Conservation (phyloP, 768 basidiomycete species). For the Sporobolomyces roseus region DNA sequence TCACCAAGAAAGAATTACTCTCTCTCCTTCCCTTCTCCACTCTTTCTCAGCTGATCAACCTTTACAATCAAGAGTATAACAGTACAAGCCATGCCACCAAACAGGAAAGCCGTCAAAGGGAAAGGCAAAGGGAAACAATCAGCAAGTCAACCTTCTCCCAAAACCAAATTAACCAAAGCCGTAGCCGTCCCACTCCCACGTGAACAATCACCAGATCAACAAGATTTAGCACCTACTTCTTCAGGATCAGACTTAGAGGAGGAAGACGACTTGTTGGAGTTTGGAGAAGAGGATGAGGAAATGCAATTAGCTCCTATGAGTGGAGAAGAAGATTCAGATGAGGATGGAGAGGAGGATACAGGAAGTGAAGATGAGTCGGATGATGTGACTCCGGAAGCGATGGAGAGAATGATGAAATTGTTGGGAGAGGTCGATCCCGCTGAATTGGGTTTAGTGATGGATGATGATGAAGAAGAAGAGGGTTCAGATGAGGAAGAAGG, state of each 20-base stretch:
- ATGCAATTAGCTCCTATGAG: not conserved
- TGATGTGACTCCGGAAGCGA: constrained; percentile 55
- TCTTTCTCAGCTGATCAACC: not conserved
- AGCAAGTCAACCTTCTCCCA: not conserved
- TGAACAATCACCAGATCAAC: constrained; percentile 3
- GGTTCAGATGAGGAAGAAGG: constrained; percentile 43
- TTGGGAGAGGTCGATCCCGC: constrained; percentile 30
- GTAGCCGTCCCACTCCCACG: constrained; percentile 1
- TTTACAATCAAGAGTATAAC: not conserved
- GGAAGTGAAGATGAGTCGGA: constrained; percentile 50
- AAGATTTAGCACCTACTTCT: constrained; percentile 14
- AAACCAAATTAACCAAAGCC: constrained; percentile 13
- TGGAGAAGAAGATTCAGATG: constrained; percentile 14
- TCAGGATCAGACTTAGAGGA: not conserved
- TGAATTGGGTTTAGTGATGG: constrained; percentile 25
- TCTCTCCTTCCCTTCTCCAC: not conserved
- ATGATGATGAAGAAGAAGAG: constrained; percentile 32
- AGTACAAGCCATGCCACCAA: not conserved
- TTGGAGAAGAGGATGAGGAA: constrained; percentile 28
- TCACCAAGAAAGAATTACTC: not conserved
- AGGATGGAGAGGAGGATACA: not conserved
- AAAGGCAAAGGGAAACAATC: not conserved
- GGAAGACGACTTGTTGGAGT: not conserved
- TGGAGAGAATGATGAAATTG: constrained; percentile 47
- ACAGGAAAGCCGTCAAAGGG: not conserved